Base-by-base conservation (phyloP, 202 grass and related monocot species). In the Setaria viridis region DNA sequence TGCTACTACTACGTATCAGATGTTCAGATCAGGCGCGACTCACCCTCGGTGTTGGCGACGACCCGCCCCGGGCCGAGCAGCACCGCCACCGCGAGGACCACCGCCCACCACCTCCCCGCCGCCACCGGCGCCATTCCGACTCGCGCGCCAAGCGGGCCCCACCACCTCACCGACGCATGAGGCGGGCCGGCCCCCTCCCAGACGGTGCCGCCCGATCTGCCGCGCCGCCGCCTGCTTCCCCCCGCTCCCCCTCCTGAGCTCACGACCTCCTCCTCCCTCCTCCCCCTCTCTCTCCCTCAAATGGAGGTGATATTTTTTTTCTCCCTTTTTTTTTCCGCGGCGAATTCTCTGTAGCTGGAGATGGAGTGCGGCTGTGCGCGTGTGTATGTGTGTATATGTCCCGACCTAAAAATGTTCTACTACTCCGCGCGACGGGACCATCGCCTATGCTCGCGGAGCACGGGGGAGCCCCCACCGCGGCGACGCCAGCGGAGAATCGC, bases 21-120 rank as follows among this genome's bases (percentile, higher is more conserved):
- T 46, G 29, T 37, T 5, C 47, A 82, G 87, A 85, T 78, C 82
- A 93, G 55, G 66, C 11, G 29, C 53, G 25, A 53, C 87, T 80
- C 63, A 93, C 92, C 92, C 72, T 94, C 92, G 45, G 89, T 94
- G 80, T 94, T 94, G 47, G 92, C 87, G 77, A 78, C 43, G 39
- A 91, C 86, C 29, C 50, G 88, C 25, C 74, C 84, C 39, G 71
- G 66, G 32, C 84, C 79, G 41, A 55, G 59, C 76, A 84, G 58
- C 67, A 87, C 15, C 74, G 39, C 25, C 20, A 59, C 7, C 48
- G 54, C 80, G 13, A 74, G 71, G 54, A 90, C 33, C 41, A 68
- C 79, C 74, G 39, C 84, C 88, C 59, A 70, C 51, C 67, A 47
- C 50, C 84, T 68, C 79, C 67, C 43, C 33, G 8, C 37, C 80